Base-by-base conservation (phyloP, 495 filamentous ascomycete genomes). In the Neurospora sp. region DNA sequence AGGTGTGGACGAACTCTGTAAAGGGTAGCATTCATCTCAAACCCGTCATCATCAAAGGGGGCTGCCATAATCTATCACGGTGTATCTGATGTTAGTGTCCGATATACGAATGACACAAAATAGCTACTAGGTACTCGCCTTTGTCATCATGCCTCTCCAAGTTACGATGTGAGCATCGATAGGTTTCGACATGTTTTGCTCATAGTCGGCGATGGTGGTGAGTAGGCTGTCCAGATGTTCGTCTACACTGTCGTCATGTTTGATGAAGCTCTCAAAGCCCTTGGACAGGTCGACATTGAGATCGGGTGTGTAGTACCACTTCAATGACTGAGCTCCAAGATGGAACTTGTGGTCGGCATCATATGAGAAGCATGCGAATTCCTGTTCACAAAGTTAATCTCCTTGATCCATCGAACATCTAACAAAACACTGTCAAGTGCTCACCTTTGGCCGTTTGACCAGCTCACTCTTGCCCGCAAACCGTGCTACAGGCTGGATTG, bases 111-210 rank as follows among this genome's bases (percentile, higher is more conserved):
- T 3, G 27, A 27, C 37, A 68, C 14, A 16, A 12, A 10, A 14
- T 39, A 59, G 59, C 22, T 40, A 9, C 9, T 44, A 10, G 17
- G 5, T 68, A 4, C 81, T 45, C 76, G 93, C 93, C 87, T 98
- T 99, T 71, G 96, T 98, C 92, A 99, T 93, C 93, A 99, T 98
- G 27, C 96, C 96, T 76, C 96, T 84, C 95, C 95, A 99, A 0
- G 95, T 98, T 68, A 98, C 87, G 61, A 99, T 79, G 73, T 97
- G 91, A 9, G 90, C 90, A 59, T 92, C 88, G 41, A 90, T 90
- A 77, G 83, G 89, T 76, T 88, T 87, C 10, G 86, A 87, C 7
- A 86, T 88, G 71, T 88, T 84, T 76, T 88, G 83, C 79, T 98
- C 96, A 42, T 91, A 83, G 45, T 85, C 86, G 27, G 89, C 84